Conservation (phyloP, 257 asterid genomes). For the Solanum tacnaense region DNA sequence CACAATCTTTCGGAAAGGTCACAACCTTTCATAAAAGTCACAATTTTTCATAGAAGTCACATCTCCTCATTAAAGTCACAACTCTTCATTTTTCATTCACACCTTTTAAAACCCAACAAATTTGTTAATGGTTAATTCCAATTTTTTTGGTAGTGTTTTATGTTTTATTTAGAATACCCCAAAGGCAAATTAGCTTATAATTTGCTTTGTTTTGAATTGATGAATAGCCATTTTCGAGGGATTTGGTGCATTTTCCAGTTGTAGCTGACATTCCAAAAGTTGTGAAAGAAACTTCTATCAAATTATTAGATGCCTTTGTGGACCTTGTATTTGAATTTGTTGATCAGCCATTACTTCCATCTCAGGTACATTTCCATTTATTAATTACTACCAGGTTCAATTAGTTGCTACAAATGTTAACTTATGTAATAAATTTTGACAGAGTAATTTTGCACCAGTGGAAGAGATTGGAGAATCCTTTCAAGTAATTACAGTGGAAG, state of each 20-base stretch:
- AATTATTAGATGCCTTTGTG: constrained; percentile 36
- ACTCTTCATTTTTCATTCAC: no score
- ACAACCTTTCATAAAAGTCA: no score
- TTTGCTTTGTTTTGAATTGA: neutral
- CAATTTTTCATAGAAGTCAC: no score
- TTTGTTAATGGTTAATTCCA: neutral
- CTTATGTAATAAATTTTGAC: neutral
- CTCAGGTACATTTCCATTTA: constrained; percentile 30
- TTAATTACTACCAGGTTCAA: neutral
- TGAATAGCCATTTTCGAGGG: constrained; percentile 24
- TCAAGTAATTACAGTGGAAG: constrained; percentile 13
- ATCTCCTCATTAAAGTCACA: no score
- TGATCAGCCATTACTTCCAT: constrained; percentile 48
- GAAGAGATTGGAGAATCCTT: constrained; percentile 39
- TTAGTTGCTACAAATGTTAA: neutral
- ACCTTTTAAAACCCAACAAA: neutral
- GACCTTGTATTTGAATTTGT: constrained; percentile 31
- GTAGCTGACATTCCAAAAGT: constrained; percentile 4
- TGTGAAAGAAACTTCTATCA: constrained; percentile 20
- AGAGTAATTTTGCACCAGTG: constrained; percentile 63
- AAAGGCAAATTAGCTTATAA: neutral
- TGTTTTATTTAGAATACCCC: neutral
- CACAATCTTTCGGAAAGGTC: no score
- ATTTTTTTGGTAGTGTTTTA: neutral
- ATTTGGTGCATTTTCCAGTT: constrained; percentile 11